Base-by-base conservation (phyloP, 768 basidiomycete genomes). In the Gelatoporia subvermispora region DNA sequence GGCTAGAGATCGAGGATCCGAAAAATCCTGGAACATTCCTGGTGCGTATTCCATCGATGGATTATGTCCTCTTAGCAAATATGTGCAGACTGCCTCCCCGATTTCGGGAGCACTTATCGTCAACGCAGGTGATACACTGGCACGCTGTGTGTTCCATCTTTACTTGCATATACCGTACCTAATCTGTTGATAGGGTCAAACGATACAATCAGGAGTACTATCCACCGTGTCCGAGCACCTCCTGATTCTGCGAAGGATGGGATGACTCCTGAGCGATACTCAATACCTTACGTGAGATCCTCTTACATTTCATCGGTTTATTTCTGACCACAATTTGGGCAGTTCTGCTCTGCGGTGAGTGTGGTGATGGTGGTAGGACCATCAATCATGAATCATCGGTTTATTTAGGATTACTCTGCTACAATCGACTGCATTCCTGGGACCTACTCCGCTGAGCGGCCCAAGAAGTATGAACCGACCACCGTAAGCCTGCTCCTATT, bases 1-100 rank as follows among this genome's bases (percentile, higher is more conserved):
- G 84, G 0, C 67, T 84, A 3, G 80, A 85, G 56, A 75, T 84
- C 4, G 78, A 83, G 58, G 73, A 77, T 56, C 78, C 79, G 0
- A 64, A 68, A 35, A 56, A 62, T 17, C 71, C 76, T 4, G 79
- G 76, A 2, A 45, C 60, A 37, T 76, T 75, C 53, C 48, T 62
- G 66, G 62, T 59, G 35, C 35, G 59, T 41, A 8, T 25, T 40
- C 20, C 10, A 17, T 28, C n/a, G 3, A 17, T 17, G 4, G 20
- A 2, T 28, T 9, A 3, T 7, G 37, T 17, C 23, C 44, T 13
- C 35, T 35, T 31, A 34, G 15, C 24, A 31, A 21, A 36, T 22
- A 17, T 23, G 16, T 48, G 5, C 40, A 60, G 59, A 62, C 71
- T 25, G 75, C 69, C 1, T 65, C 69, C 3, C 72, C 77, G 1